Evolutionary conservation across 495 filamentous ascomycete genomes (phyloP), one percentile per base, ranked within the genome.

Genomic region (Astrocystis sublimbata): DNA sequence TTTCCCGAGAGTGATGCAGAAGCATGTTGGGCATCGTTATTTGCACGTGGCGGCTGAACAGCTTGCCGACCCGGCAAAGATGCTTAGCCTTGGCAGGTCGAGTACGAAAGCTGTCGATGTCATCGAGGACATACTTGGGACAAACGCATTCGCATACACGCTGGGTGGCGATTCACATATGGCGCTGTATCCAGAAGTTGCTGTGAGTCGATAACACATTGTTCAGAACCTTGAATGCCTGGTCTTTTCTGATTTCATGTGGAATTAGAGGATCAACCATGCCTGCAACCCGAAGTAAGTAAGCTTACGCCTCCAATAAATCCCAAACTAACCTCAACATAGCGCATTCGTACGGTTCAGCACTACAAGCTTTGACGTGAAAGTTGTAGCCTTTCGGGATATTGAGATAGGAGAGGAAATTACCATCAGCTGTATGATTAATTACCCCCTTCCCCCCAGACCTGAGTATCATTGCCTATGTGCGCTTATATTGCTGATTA

Each of bases 341-440:
- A 60, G 57, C 45, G 71, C 77, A 28, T 78, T 70, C 36, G 74
- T 71, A 21, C 70, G 75, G 9, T 76, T 75, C 40, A 71, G 69
- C n/a, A 66, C 68, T 1, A 59, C 68, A 1, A 71, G 53, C 24
- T 61, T 77, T 35, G 65, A 67, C 0, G 72, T 73, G 38, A 75
- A 67, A 46, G 61, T 78, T 9, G 70, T 66, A 3, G 77, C 73
- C 5, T 40, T 65, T 6, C 51, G 60, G 35, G 75, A 77, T 58
- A 76, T 79, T n/a, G 65, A 75, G 46, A 56, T 68, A 0, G 77
- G 76, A 30, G 73, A 78, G 8, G 78, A 80, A 58, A 73, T 80
- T 24, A 58, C 51, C 8, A 76, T 76, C 50, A 76, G 73, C 49
- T 79, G 74, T 77, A 63, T 6, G 24, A n/a, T 7, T n/a, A n/a